Evolutionary conservation across 139 green algal genomes (phyloP), one percentile per base, ranked within the genome.

Genomic region (Haematococcus lacustris): DNA sequence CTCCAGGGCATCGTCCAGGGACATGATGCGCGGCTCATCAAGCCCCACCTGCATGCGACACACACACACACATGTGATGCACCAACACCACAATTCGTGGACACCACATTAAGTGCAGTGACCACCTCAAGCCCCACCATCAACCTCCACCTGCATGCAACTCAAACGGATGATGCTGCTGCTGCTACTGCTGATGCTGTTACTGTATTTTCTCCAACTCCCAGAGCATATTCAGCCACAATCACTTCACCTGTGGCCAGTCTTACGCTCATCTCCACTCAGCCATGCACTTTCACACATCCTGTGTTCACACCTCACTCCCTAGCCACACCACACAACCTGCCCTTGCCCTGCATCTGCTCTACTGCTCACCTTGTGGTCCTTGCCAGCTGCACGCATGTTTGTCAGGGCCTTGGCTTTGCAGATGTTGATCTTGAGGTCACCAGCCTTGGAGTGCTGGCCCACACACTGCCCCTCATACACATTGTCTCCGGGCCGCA

Each of bases 351-450:
- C 4, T 4, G 25, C 3, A 26, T 47, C 35, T n/a, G n/a, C n/a
- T n/a, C n/a, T n/a, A 37, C 32, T 61, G 7, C 63, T 34, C 70
- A 84, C 75, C 73, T 77, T 86, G 57, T 80, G 71, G 33, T 96
- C 89, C 51, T 92, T 93, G 68, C 82, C 78, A 0, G 91, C 84
- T 37, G 88, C 89, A 40, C 91, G 85, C 83, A 95, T 90, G 84
- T 97, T 97, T 59, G 91, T 98, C 28, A 91, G 80, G 40, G 83
- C 81, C 91, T 99, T 99, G 75, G 86, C 86, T 85, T 99, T 99
- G 92, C 91, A 97, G 0, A 93, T 86, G 77, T 99, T 99, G 65
- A 99, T 78, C 72, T 92, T 89, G 32, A 99, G 86, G 82, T 99
- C 96, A 0, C 91, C 93, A 1, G 77, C 75, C 61, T 96, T 89